These are phyloP conservation scores for Aspergillus panamensis DNA, from an alignment of 495 filamentous ascomycete species.

Conservation along the genomic window DNA sequence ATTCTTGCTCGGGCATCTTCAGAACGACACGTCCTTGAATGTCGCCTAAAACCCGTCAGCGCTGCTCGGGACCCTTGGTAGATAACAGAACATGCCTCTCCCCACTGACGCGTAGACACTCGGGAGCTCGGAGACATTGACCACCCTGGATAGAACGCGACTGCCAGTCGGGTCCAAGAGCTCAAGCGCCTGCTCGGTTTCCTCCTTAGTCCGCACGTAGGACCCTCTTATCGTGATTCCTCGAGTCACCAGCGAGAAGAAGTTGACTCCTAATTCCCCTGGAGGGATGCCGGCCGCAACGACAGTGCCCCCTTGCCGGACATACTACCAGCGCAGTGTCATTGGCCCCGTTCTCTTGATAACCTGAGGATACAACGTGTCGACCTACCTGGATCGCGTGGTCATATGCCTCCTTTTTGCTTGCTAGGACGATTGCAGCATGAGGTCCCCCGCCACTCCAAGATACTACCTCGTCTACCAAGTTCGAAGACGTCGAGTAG, in stretches of 20 bases:
- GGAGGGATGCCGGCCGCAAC: constrained; percentile 75
- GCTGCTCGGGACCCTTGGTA: neutral
- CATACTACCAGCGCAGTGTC: constrained; percentile 47
- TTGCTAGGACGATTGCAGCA: constrained; percentile 71
- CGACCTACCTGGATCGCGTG: constrained; percentile 54
- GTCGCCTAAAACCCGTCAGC: neutral
- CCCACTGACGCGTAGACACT: neutral
- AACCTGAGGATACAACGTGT: neutral
- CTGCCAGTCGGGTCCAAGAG: constrained; percentile 54
- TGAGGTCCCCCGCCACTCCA: constrained; percentile 70
- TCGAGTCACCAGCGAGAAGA: constrained; percentile 70
- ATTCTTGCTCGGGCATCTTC: neutral
- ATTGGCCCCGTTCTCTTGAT: neutral
- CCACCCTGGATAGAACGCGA: neutral
- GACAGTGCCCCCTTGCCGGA: constrained; percentile 66
- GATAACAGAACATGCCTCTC: neutral
- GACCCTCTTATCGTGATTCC: constrained; percentile 80
- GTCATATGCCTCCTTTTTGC: constrained; percentile 76
- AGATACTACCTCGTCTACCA: constrained; percentile 66
- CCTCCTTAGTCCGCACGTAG: constrained; percentile 76
- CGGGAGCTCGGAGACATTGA: neutral
- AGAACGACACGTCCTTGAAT: neutral
- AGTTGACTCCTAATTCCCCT: constrained; percentile 64
- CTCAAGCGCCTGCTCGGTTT: constrained; percentile 71
- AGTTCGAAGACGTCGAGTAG: constrained; percentile 32